Evolutionary conservation across 495 filamentous ascomycete species (phyloP).

Genomic region (Coniosporium apollinis): DNA sequence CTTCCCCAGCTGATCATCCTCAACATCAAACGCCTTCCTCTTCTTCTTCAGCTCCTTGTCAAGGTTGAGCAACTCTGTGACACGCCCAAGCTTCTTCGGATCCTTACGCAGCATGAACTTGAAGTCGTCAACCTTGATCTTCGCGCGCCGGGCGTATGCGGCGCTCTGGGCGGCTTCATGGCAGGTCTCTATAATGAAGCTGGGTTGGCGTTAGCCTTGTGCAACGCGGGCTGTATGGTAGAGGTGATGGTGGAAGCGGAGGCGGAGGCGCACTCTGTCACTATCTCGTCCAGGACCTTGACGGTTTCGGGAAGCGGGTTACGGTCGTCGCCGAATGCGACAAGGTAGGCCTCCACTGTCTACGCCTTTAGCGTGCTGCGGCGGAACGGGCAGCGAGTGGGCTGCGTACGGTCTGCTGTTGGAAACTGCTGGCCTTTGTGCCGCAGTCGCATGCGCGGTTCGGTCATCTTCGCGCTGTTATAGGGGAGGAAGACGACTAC

Average conservation of each 20-base stretch:
- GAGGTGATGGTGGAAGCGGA: background rate
- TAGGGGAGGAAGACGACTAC: too few relatives aligned
- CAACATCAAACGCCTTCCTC: slow-evolving; percentile 49
- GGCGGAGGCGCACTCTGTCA: slow-evolving; percentile 42
- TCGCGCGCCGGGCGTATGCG: slow-evolving; percentile 66
- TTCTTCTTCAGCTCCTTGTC: slow-evolving; percentile 62
- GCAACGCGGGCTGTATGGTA: too few relatives aligned
- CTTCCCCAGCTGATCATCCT: slow-evolving; percentile 24
- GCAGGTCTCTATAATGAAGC: slow-evolving; percentile 56
- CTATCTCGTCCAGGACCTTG: slow-evolving; percentile 78
- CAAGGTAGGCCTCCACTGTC: slow-evolving; percentile 65
- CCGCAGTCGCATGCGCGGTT: slow-evolving; percentile 34
- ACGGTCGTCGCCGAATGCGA: slow-evolving; percentile 64
- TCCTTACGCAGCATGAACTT: slow-evolving; percentile 80
- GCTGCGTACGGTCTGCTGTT: slow-evolving; percentile 48
- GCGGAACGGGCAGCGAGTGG: background rate
- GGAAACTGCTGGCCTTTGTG: slow-evolving; percentile 88
- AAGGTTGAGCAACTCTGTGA: slow-evolving; percentile 71
- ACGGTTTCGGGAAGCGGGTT: slow-evolving; percentile 66
- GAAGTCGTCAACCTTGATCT: slow-evolving; percentile 97
- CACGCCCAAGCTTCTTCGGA: slow-evolving; percentile 69
- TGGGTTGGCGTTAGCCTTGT: too few relatives aligned
- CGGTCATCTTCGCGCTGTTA: slow-evolving; percentile 18
- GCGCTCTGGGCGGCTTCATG: slow-evolving; percentile 75
- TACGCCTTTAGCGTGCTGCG: slow-evolving; percentile 5